Base-by-base conservation (phyloP, 352 stramenopile species). In the Elongisporangium anandrum region DNA sequence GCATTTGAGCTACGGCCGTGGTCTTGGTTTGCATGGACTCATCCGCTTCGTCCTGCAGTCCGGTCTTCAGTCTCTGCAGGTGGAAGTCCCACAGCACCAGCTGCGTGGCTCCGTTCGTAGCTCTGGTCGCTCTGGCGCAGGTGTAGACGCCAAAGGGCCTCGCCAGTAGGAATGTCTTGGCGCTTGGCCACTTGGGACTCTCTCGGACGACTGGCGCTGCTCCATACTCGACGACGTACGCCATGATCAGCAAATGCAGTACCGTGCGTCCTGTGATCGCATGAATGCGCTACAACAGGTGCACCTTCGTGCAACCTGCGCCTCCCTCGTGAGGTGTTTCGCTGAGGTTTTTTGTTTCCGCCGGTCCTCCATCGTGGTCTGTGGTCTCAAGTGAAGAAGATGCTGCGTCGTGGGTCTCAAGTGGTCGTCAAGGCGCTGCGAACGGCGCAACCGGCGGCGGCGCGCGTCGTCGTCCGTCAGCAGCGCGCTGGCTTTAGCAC, bases 11-110 rank as follows among this genome's bases (percentile, higher is more conserved):
- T 13, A 8, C 6, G 29, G 23, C 50, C 59, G 38, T 68, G 39
- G 6, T 41, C 2, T 4, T 49, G 52, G 13, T 49, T 12, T 21
- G 8, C 20, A 59, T 41, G 3, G 9, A 22, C 5, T 1, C 50
- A 34, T 51, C 52, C 48, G 68, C 61, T 16, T 22, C 61, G 15
- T 19, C 9, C 24, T 2, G 29, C 12, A 81, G 58, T 50, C 74
- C 77, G 47, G 21, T 9, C 17, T 60, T 57, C 49, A 92, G 59
- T 0, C 82, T 77, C 22, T 70, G 57, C 57, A 89, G 59, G 59
- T 92, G 82, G 64, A 90, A 90, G 2, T 57, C 52, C 76, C 77
- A 86, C 48, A 75, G 63, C 50, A 88, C 73, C 3, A 89, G 45
- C 20, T 56, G 22, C 1, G 20, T 38, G 54, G 48, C 57, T 22